Base-by-base conservation (phyloP, 2,329 filamentous ascomycete species). In the Talaromyces amestolkiae region DNA sequence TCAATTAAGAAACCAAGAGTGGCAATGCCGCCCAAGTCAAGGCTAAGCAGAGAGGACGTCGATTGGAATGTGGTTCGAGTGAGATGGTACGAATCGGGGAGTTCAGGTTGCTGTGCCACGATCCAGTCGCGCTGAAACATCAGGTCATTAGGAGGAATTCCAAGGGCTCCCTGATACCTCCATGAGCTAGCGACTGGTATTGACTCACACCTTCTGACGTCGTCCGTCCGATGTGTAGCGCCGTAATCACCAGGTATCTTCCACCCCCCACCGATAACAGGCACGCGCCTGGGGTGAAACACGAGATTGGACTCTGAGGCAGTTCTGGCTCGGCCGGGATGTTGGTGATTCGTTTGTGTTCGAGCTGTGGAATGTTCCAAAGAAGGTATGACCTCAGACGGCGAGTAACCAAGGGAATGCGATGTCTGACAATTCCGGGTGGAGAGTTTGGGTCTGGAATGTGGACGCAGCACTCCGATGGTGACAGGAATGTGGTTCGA, bases 111-210 rank as follows among this genome's bases (percentile, higher is more conserved):
- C 56, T 60, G 54, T 60, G 63, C 43, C 63, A 64, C 54, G 43
- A 53, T 59, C 53, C 56, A 59, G 56, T 51, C 19, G 61, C 49
- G 51, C 39, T 70, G 69, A 72, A 70, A 76, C 72, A 76, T 66
- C 70, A 69, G 69, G 65, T 69, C 71, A 70, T 72, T 65, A 63
- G 68, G 68, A 70, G 66, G 63, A 67, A 69, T 68, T 63, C 59
- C 58, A 68, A 35, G 68, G 61, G 22, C 35, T 63, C 27, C 61
- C 53, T 35, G 43, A 58, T 53, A 31, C 58, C 68, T 69, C 69
- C 67, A 68, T 68, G 64, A 61, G 60, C 58, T 62, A 47, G 51
- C 39, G 61, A 41, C 56, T 31, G 27, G 56, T 49, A 58, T 56
- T 63, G 64, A 62, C 64, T 63, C 43, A 47, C 59, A 58, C 64